Conservation (phyloP, 2,329 filamentous ascomycete genomes). For the Paecilomyces formosus region DNA sequence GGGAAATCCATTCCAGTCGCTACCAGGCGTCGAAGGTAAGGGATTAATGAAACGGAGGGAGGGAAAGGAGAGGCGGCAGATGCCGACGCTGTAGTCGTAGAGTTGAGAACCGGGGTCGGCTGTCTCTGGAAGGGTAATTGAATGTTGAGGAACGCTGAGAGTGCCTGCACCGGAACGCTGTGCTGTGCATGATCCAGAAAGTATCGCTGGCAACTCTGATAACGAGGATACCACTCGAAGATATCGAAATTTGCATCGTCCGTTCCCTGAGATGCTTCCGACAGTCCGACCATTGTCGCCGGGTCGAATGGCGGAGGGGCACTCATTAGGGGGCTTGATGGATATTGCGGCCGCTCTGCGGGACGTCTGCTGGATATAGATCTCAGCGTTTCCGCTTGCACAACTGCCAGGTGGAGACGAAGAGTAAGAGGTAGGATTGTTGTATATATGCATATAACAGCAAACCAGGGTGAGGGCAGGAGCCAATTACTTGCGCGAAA, state of each 20-base stretch:
- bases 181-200: slow-evolving; percentile 90
- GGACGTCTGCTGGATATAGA: slow-evolving; percentile 1
- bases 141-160: slow-evolving; percentile 89
- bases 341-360: slow-evolving; percentile 4
- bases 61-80: slow-evolving; percentile 33
- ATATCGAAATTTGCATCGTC: slow-evolving; percentile 52
- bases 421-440: not conserved
- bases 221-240: slow-evolving; percentile 86
- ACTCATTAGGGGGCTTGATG: slow-evolving; percentile 16
- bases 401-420: not conserved
- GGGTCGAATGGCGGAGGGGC: slow-evolving; percentile 27
- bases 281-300: slow-evolving; percentile 29
- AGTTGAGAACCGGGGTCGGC: slow-evolving; percentile 40
- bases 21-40: slow-evolving; percentile 83
- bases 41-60: slow-evolving; percentile 61
- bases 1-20: slow-evolving; percentile 86
- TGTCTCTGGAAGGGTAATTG: slow-evolving; percentile 74
- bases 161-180: slow-evolving; percentile 71
- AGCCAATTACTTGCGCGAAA: slow-evolving; percentile 24
- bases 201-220: slow-evolving; percentile 81
- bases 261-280: slow-evolving; percentile 26
- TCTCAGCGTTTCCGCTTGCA: not conserved
- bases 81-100: slow-evolving; percentile 21
- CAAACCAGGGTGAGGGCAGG: slow-evolving; percentile 7
- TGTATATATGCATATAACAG: slow-evolving; percentile 1